A percentile compares a stretch with the other conserved stretches of the same genome.
Conservation (phyloP, 2,329 filamentous ascomycete species). For the Phialemonium atrogriseum region DNA sequence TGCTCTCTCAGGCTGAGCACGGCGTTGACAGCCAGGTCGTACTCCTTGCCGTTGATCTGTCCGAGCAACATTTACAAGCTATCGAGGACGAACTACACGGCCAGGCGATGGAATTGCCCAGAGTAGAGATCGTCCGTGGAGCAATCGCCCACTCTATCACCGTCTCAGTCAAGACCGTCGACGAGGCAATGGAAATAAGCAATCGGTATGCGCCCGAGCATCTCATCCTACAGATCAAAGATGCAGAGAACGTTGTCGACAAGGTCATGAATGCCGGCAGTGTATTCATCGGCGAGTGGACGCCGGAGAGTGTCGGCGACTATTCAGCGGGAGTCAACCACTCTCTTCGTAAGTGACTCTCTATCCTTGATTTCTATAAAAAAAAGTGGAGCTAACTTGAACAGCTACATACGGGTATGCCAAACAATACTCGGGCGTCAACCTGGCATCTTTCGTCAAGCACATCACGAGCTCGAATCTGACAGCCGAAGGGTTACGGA, state of each 20-base stretch:
- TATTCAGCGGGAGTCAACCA: constrained; percentile 98
- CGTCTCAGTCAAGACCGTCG: constrained; percentile 61
- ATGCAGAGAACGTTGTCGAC: constrained; percentile 67
- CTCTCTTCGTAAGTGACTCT: constrained; percentile 69
- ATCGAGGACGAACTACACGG: constrained; percentile 88
- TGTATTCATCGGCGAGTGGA: constrained; percentile 94
- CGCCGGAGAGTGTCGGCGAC: constrained; percentile 93
- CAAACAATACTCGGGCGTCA: constrained; percentile 97
- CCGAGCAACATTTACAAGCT: constrained; percentile 62
- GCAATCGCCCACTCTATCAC: constrained; percentile 89
- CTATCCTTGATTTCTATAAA: not conserved
- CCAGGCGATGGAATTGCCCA: constrained; percentile 78
- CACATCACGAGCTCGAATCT: constrained; percentile 94
- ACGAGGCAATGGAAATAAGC: constrained; percentile 72
- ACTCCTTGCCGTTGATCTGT: constrained; percentile 74
- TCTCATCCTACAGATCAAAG: constrained; percentile 79
- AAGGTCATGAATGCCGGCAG: constrained; percentile 89
- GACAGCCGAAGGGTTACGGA: constrained; percentile 73
- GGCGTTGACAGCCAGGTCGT: constrained; percentile 95
- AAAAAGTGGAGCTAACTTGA: constrained; percentile 9
- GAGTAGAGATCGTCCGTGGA: constrained; percentile 87
- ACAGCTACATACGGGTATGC: constrained; percentile 94
- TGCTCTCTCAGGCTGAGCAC: constrained; percentile 93
- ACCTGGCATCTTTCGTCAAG: constrained; percentile 91
- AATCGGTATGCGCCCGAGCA: constrained; percentile 96